phyloP scores from a whole-genome alignment of 2,329 filamentous ascomycete genomes.

The Clarireedia sp. region DNA sequence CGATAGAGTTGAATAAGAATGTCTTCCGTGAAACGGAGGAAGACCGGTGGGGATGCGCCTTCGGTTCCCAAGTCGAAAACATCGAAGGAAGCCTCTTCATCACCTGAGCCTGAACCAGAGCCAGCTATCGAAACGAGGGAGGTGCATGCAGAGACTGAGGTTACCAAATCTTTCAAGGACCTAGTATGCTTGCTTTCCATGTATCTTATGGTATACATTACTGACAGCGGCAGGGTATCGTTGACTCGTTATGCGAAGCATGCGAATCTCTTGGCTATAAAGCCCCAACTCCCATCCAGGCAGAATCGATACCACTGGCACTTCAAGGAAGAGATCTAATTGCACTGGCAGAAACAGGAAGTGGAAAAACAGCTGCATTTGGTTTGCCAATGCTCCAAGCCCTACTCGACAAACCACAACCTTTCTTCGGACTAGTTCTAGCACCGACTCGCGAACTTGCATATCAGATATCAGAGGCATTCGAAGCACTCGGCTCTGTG shows the following conservation, averaged over 20 bases:
- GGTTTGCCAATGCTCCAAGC: conserved; percentile 87
- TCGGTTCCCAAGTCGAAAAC: conserved; percentile 16
- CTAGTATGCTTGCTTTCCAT: conserved; percentile 28
- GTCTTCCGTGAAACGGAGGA: conserved; percentile 29
- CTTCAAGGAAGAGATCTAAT: conserved; percentile 80
- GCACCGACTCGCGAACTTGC: conserved; percentile 92
- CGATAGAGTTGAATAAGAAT: conserved; percentile 13
- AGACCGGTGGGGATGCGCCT: conserved; percentile 21
- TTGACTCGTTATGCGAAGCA: conserved; percentile 81
- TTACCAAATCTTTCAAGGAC: conserved; percentile 41
- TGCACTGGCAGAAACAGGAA: conserved; percentile 89
- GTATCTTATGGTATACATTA: not conserved
- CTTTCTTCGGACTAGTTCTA: conserved; percentile 80
- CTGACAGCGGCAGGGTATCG: conserved; percentile 53
- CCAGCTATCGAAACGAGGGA: conserved; percentile 4
- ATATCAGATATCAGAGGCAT: conserved; percentile 79
- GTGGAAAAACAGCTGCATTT: conserved; percentile 93
- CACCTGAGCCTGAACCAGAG: conserved; percentile 2
- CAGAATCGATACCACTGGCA: conserved; percentile 72
- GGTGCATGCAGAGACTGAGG: conserved; percentile 17
- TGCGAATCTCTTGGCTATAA: conserved; percentile 78
- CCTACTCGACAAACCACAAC: conserved; percentile 78
- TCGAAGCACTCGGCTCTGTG: conserved; percentile 77
- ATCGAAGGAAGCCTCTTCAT: conserved; percentile 8
- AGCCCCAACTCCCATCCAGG: conserved; percentile 80